Evolutionary conservation across 2,329 filamentous ascomycete genomes (phyloP).

Genomic region (Stagonosporopsis vannaccii): DNA sequence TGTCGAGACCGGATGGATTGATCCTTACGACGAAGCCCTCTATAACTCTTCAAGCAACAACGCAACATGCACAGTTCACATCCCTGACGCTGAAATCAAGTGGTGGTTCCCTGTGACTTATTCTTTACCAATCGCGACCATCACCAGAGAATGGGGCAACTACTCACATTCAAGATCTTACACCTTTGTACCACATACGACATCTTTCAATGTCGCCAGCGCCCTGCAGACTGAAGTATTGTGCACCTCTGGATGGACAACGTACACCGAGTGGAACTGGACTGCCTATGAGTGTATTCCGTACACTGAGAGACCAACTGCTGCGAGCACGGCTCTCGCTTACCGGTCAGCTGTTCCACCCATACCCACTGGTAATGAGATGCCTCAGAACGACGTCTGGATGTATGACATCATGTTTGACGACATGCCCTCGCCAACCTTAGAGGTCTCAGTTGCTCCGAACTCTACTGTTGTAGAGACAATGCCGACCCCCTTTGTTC

Average conservation of each 20-base stretch:
- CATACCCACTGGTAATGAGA: constrained; percentile 32
- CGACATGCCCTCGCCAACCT: constrained; percentile 29
- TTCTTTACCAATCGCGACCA: constrained; percentile 27
- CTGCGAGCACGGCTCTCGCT: constrained; percentile 40
- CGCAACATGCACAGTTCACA: constrained; percentile 43
- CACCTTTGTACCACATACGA: constrained; percentile 30
- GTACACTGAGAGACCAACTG: constrained; percentile 42
- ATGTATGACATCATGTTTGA: constrained; percentile 25
- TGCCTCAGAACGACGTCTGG: constrained; percentile 24
- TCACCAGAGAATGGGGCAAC: constrained; percentile 27
- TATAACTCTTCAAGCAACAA: constrained; percentile 8
- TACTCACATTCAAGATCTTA: constrained; percentile 26
- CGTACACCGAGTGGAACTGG: constrained; percentile 30
- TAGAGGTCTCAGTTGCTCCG: constrained; percentile 32
- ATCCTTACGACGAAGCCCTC: not conserved
- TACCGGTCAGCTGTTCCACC: constrained; percentile 33
- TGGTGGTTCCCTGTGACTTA: constrained; percentile 46
- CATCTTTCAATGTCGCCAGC: constrained; percentile 36
- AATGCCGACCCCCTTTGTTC: constrained; percentile 52
- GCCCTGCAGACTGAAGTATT: constrained; percentile 31
- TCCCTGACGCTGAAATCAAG: constrained; percentile 42
- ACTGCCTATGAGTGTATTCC: constrained; percentile 31
- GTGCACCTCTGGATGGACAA: constrained; percentile 31
- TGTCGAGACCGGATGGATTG: not conserved
- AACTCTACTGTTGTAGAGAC: constrained; percentile 34